Base-by-base conservation (phyloP, 108 stramenopile species). In the Hondaea fermentalgiana region DNA sequence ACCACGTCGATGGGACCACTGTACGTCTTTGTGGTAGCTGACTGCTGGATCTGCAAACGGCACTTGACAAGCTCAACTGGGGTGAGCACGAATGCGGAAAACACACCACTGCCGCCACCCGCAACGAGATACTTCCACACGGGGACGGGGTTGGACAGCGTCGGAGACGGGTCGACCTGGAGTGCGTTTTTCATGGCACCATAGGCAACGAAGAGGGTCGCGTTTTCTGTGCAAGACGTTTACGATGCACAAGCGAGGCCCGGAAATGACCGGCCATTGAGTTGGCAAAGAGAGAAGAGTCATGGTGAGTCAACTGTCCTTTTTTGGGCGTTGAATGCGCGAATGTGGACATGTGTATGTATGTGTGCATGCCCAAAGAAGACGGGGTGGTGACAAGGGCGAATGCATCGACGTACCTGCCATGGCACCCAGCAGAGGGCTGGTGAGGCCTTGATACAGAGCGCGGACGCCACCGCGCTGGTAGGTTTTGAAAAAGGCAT, bases 51-150 rank as follows among this genome's bases (percentile, higher is more conserved):
- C 76, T 83, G 76, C 12, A 83, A 45, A 6, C 76, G 76, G 51
- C 76, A 83, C 51, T 83, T 83, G 76, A 83, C 76, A 8, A 83
- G 51, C 51, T 83, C 76, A 0, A 83, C 76, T 28, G 76, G 76
- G 10, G 76, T 83, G 49, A 83, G 76, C 45, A 83, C 76, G 51
- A 83, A 83, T 4, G 76, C 76, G 28, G 76, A 83, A 45, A 47
- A 83, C 16, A 83, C 51, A 35, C 76, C 76, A 23, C 76, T 83
- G 19, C 76, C 76, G 19, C 43, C 76, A 3, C 76, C 76, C 19
- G 76, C 19, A 8, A 35, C 76, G 10, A 83, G 76, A 3, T 53
- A 83, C 76, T 83, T 83, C 76, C 76, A 83, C 17, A 35, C 49
- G 49, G 76, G 76, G 3, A 83, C 76, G 0, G 76, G 76, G 76